phyloP scores from a whole-genome alignment of 108 stramenopile species.

The Nannochloropsis salina region DNA sequence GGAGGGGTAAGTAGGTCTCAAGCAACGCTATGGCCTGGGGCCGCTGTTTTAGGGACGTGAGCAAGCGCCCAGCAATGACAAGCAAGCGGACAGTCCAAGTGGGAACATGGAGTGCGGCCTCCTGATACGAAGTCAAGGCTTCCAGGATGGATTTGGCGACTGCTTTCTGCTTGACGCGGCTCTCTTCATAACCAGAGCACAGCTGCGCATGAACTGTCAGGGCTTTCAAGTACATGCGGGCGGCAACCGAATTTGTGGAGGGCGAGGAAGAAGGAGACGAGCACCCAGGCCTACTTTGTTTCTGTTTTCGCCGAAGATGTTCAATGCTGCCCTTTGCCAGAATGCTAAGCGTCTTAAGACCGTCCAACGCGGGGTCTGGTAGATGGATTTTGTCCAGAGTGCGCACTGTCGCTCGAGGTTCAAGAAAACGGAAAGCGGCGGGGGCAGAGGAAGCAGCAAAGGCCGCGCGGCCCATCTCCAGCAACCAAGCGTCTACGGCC shows the following conservation, averaged over 20 bases:
- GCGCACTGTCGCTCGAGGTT: background rate
- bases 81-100: background rate
- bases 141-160: background rate
- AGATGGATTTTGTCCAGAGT: background rate
- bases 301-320: background rate
- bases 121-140: background rate
- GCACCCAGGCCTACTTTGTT: background rate
- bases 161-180: background rate
- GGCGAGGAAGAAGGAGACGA: background rate
- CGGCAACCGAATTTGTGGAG: background rate
- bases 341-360: background rate
- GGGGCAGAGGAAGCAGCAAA: background rate
- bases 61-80: background rate
- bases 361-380: background rate
- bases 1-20: background rate
- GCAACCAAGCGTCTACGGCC: background rate
- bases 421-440: background rate
- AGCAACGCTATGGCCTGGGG: background rate
- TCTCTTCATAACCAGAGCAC: background rate
- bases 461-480: background rate
- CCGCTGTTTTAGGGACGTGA: background rate
- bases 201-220: background rate
- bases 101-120: background rate
- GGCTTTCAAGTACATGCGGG: background rate
- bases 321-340: background rate